These are phyloP conservation scores for Solanum chacoense DNA, from an alignment of 305 asterid species.

Conservation along the genomic window DNA sequence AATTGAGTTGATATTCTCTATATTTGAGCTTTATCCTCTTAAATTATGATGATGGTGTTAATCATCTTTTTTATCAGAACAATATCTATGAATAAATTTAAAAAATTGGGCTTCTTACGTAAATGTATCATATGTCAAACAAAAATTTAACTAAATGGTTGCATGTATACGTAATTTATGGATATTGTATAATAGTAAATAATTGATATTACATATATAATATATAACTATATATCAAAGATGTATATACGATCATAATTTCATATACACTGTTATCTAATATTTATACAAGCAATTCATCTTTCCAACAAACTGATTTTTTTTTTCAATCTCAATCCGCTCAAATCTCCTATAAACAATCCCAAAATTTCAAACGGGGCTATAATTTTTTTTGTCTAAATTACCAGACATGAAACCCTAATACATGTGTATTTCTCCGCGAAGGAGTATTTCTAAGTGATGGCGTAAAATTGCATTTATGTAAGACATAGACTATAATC, in stretches of 20 bases:
- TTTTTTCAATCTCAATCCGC: not conserved
- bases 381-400: not conserved
- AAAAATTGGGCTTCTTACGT: no score
- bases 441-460: not conserved
- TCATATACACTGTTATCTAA: no score
- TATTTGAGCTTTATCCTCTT: not conserved
- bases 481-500: not conserved
- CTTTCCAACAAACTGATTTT: not conserved
- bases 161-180: not conserved
- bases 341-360: not conserved
- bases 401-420: not conserved
- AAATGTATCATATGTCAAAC: not conserved
- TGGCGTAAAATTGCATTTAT: not conserved
- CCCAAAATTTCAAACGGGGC: not conserved
- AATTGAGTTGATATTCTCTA: not conserved
- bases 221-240: not conserved
- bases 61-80: not conserved
- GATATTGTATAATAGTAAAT: not conserved
- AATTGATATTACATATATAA: no score
- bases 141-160: not conserved
- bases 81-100: not conserved
- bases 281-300: not conserved
- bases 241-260: no score
- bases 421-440: not conserved
- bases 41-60: not conserved